Evolutionary conservation across 345 rosid genomes (phyloP).

Genomic region (Cardiospermum halicacabum): DNA sequence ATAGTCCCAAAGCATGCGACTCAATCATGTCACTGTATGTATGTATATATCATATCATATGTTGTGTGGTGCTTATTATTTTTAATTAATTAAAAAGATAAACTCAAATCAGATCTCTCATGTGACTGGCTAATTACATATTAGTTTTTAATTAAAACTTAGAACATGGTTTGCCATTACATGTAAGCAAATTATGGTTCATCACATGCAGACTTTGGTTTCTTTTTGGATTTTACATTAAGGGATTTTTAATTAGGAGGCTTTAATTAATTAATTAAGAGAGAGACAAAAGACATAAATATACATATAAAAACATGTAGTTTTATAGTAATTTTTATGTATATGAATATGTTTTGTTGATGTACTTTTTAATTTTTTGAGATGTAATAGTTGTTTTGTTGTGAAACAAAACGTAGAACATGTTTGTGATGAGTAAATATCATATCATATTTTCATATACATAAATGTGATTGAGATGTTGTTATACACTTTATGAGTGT

Average conservation of each 20-base stretch:
- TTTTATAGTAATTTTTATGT: too few species aligned
- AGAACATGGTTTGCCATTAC: slow-evolving; percentile 16
- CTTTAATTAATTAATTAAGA: too few species aligned
- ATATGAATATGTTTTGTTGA: too few species aligned
- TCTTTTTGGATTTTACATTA: not conserved
- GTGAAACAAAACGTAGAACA: not conserved
- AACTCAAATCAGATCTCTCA: slow-evolving; percentile 7
- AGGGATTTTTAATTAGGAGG: too few species aligned
- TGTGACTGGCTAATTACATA: slow-evolving; percentile 1
- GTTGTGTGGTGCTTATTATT: not conserved
- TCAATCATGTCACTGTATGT: not conserved
- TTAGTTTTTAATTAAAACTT: not conserved
- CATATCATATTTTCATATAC: too few species aligned
- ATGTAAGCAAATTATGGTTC: slow-evolving; percentile 4
- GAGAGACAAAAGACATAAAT: too few species aligned
- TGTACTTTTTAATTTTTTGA: too few species aligned
- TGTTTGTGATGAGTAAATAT: not conserved
- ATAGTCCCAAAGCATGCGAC: slow-evolving; percentile 13
- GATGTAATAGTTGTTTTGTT: too few species aligned
- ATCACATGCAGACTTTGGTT: slow-evolving; percentile 16
- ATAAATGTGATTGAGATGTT: too few species aligned
- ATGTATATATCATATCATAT: too few species aligned
- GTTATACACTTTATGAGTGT: not conserved
- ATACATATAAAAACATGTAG: too few species aligned
- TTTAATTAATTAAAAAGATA: slow-evolving; percentile 1